These are phyloP conservation scores for Melanomma pulvis-pyrius DNA, from an alignment of 495 filamentous ascomycete genomes.

Conservation along the genomic window DNA sequence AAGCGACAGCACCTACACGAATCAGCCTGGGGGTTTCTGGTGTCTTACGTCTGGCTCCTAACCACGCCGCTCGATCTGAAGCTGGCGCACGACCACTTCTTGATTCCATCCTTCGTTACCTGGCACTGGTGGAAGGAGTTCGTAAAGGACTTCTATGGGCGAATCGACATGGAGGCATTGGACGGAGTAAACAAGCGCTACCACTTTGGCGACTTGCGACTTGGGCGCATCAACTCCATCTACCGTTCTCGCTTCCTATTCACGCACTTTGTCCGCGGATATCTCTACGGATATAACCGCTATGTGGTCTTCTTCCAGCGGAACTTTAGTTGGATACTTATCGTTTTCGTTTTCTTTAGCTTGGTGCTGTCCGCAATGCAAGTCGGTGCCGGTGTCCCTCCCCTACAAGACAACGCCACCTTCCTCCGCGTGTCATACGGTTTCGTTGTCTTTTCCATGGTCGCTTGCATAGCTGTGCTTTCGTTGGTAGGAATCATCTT, in stretches of 20 bases:
- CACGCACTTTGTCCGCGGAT: conserved; percentile 36
- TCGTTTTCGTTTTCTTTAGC: conserved; percentile 55
- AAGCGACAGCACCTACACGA: conserved; percentile 13
- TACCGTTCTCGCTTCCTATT: conserved; percentile 35
- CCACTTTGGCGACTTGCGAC: conserved; percentile 42
- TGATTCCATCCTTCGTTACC: conserved; percentile 30
- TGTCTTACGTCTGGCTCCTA: conserved; percentile 37
- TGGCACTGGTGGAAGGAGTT: conserved; percentile 37
- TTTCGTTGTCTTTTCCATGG: conserved; percentile 52
- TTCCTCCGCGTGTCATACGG: conserved; percentile 57
- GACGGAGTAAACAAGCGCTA: conserved; percentile 40
- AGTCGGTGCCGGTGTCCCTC: conserved; percentile 55
- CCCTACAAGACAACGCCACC: conserved; percentile 42
- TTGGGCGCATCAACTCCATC: conserved; percentile 38
- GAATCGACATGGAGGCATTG: conserved; percentile 29
- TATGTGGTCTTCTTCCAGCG: conserved; percentile 47
- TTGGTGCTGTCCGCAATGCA: conserved; percentile 63
- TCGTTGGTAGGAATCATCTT: conserved; percentile 30
- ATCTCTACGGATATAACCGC: conserved; percentile 36
- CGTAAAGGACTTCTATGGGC: conserved; percentile 20
- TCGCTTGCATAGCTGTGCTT: conserved; percentile 26
- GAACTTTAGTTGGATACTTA: conserved; percentile 53
- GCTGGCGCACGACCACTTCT: conserved; percentile 27
- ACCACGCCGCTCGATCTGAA: conserved; percentile 33
- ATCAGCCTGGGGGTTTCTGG: conserved; percentile 32